Percentiles rank a stretch among this genome's conserved stretches.
Conservation (phyloP, 2,329 filamentous ascomycete genomes). For the Colletotrichum shisoi region DNA sequence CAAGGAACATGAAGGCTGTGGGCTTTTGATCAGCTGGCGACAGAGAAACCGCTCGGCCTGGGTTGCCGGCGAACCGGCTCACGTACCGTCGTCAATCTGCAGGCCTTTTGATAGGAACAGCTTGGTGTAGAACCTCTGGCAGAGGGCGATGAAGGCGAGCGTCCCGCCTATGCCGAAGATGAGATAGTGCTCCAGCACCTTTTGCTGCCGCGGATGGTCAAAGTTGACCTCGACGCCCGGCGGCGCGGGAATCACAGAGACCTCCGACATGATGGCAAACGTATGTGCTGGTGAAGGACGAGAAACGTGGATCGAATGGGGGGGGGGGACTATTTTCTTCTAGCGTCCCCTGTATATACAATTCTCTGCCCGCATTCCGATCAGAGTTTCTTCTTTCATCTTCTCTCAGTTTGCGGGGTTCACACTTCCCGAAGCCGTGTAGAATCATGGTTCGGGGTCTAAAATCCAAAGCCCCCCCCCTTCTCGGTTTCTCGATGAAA, state of each 20-base stretch:
- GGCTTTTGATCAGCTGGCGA: neutral
- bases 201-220: slow-evolving; percentile 41
- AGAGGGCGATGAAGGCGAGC: slow-evolving; percentile 38
- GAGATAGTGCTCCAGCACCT: slow-evolving; percentile 41
- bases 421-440: neutral
- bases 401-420: neutral
- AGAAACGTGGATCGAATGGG: neutral
- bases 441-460: neutral
- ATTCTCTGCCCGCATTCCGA: neutral
- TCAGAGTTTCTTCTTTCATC: neutral
- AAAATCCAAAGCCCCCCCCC: neutral
- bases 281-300: neutral
- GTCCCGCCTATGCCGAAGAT: slow-evolving; percentile 39
- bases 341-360: slow-evolving; percentile 17
- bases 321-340: too few species aligned
- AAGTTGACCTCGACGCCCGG: slow-evolving; percentile 44
- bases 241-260: slow-evolving; percentile 18
- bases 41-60: too few species aligned
- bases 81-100: slow-evolving; percentile 42
- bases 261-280: slow-evolving; percentile 4
- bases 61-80: too few species aligned
- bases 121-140: slow-evolving; percentile 45
- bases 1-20: slow-evolving; percentile 38
- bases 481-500: neutral
- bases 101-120: slow-evolving; percentile 42